phyloP scores from a whole-genome alignment of 2,329 filamentous ascomycete genomes.

The Calcarisporium arbuscula region DNA sequence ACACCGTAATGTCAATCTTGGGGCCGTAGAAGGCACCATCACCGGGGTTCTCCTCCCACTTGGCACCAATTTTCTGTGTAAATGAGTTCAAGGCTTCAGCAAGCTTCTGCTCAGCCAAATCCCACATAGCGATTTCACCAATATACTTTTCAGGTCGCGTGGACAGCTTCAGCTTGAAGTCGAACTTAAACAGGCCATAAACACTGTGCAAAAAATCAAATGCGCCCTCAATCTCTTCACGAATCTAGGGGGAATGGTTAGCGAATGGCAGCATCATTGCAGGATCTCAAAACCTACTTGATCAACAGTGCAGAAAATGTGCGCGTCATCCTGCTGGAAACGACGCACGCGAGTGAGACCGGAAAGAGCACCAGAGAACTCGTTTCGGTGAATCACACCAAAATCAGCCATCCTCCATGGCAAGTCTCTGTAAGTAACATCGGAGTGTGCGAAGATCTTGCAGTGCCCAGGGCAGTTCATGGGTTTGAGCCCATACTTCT shows the following conservation, averaged over 20 bases:
- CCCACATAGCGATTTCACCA: conserved; percentile 80
- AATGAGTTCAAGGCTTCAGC: conserved; percentile 76
- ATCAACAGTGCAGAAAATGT: conserved; percentile 72
- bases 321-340: conserved; percentile 94
- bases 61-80: conserved; percentile 48
- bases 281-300: conserved; percentile 19
- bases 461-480: conserved; percentile 99
- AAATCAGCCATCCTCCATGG: conserved; percentile 94
- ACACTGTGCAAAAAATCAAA: conserved; percentile 83
- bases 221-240: conserved; percentile 59
- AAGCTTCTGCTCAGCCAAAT: conserved; percentile 78
- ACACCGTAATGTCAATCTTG: conserved; percentile 96
- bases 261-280: not conserved
- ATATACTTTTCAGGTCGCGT: conserved; percentile 85
- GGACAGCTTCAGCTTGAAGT: conserved; percentile 91
- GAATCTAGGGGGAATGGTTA: conserved; percentile 22
- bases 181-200: conserved; percentile 54
- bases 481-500: conserved; percentile 67
- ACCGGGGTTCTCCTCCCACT: conserved; percentile 88
- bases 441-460: conserved; percentile 76
- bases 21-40: conserved; percentile 98
- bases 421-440: conserved; percentile 77
- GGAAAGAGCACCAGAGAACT: conserved; percentile 84
- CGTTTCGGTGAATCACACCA: conserved; percentile 90
- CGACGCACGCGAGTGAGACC: conserved; percentile 87